Base-by-base conservation (phyloP, 2,329 filamentous ascomycete genomes). In the Tolypocladium ovalisporum region DNA sequence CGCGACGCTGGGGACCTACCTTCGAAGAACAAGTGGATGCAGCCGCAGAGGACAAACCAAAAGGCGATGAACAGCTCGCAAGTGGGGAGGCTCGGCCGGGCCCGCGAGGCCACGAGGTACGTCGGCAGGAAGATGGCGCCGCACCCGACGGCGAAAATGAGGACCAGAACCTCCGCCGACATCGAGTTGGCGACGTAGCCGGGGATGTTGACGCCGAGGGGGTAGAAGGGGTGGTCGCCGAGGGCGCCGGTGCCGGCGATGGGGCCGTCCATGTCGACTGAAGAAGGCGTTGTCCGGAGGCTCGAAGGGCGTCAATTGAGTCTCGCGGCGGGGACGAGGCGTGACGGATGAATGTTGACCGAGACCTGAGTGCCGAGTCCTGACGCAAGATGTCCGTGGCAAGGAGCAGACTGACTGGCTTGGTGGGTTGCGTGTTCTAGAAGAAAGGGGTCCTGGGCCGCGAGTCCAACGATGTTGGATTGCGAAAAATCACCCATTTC, bases 31-130 rank as follows among this genome's bases (percentile, higher is more conserved):
- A 74, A 55, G 60, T 76, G 74, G 59, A 76, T 76, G 60, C 62
- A 80, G 69, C 74, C 81, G 79, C 87, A 89, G 17, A 93, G 76
- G 27, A 86, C 79, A 69, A 92, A 92, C 89, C 89, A 93, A 71
- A 90, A 71, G 27, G 87, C 81, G 5, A 80, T 81, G 15, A 79
- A 63, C 52, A 83, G 76, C 62, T 90, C 87, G 32, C 68, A 68
- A 9, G 64, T 70, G 37, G 75, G 73, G 55, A 90, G 67, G 12
- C 70, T 74, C 2, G 83, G 82, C 22, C 82, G 76, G 44, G 77
- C 65, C 58, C 71, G 72, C 62, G 79, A 81, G 59, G 82, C 76
- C 39, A 84, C 62, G 10, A 78, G 58, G 57, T 80, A 80, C 4
- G 85, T 84, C 9, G 76, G 65, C 29, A 76, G 70, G 59, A 92